Evolutionary conservation across 202 grass and related monocot species (phyloP).

Genomic region (Digitaria exilis): DNA sequence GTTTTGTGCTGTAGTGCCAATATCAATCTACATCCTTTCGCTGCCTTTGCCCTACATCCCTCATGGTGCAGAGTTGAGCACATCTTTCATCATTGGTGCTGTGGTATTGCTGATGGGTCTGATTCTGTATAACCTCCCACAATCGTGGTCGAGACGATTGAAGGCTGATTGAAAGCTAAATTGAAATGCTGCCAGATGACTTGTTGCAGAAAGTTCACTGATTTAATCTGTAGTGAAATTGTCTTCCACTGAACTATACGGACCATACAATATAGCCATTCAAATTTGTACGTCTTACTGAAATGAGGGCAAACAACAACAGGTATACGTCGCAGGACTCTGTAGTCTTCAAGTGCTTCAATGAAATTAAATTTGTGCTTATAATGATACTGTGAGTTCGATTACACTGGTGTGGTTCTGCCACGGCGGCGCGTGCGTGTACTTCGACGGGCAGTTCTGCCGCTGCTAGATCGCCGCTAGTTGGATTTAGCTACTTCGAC

Average conservation of each 20-base stretch:
- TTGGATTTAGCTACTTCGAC: too few species aligned
- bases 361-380: not conserved
- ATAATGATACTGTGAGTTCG: not conserved
- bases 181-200: not conserved
- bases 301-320: not conserved
- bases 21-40: conserved; percentile 86
- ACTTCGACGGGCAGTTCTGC: too few species aligned
- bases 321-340: not conserved
- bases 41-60: conserved; percentile 88
- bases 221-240: conserved; percentile 3
- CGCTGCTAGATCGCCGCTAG: too few species aligned
- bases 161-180: conserved; percentile 55
- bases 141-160: conserved; percentile 39
- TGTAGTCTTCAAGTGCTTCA: not conserved
- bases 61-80: conserved; percentile 54
- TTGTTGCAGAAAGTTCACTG: not conserved
- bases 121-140: conserved; percentile 78
- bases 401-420: not conserved
- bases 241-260: not conserved
- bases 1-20: conserved; percentile 63
- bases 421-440: too few species aligned
- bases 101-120: conserved; percentile 62
- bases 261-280: not conserved
- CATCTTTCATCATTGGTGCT: conserved; percentile 61
- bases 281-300: not conserved